These are phyloP conservation scores for Podospora pseudocomata DNA, from an alignment of 495 filamentous ascomycete genomes.

Conservation along the genomic window DNA sequence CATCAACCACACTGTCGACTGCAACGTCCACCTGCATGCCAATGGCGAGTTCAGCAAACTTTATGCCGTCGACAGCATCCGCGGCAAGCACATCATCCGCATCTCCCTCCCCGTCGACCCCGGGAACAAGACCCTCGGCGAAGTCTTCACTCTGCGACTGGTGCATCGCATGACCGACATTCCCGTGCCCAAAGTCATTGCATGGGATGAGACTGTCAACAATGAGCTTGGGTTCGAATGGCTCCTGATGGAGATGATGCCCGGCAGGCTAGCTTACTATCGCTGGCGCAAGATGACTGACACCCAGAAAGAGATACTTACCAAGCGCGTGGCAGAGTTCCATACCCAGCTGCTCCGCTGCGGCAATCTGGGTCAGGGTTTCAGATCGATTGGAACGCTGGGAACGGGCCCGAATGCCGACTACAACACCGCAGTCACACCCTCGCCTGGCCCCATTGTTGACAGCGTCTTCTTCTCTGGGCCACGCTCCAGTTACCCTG, in stretches of 20 bases:
- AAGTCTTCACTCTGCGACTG: slow-evolving; percentile 53
- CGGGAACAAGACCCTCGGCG: slow-evolving; percentile 48
- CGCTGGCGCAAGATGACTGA: slow-evolving; percentile 41
- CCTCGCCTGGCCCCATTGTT: slow-evolving; percentile 26
- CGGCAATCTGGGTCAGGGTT: slow-evolving; percentile 28
- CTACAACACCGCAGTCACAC: background rate
- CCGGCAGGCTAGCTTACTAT: slow-evolving; percentile 40
- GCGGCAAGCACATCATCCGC: slow-evolving; percentile 44
- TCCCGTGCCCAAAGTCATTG: slow-evolving; percentile 49
- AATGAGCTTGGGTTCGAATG: slow-evolving; percentile 58
- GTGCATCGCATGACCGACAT: slow-evolving; percentile 45
- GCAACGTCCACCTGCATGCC: slow-evolving; percentile 24
- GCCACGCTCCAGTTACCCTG: slow-evolving; percentile 24
- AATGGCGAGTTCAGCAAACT: slow-evolving; percentile 37
- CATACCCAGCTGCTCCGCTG: slow-evolving; percentile 29
- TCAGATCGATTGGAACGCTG: slow-evolving; percentile 38
- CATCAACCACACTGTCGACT: slow-evolving; percentile 11
- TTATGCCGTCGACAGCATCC: slow-evolving; percentile 32
- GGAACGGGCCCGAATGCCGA: slow-evolving; percentile 12
- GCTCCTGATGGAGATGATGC: slow-evolving; percentile 53
- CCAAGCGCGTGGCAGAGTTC: slow-evolving; percentile 39
- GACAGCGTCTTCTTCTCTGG: slow-evolving; percentile 30
- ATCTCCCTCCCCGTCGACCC: slow-evolving; percentile 54
- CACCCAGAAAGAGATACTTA: slow-evolving; percentile 36
- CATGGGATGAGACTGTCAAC: slow-evolving; percentile 42